Evolutionary conservation across 495 filamentous ascomycete species (phyloP).

Genomic region (Polyplosphaeria fusca): DNA sequence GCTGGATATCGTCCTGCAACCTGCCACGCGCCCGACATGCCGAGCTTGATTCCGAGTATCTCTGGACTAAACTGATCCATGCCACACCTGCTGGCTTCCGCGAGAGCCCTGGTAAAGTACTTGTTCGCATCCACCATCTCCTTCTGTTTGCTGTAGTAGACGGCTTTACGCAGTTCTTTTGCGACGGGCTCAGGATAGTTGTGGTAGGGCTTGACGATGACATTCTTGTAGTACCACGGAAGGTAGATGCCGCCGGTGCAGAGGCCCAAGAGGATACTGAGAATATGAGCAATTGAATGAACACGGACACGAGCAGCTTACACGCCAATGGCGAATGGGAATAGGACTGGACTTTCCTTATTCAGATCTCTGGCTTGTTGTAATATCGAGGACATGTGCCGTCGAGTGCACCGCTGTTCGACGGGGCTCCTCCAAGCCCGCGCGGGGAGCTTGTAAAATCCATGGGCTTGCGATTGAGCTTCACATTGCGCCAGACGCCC

Average conservation of each 20-base stretch:
- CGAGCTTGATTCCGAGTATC: conserved; percentile 81
- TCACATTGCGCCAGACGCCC: conserved; percentile 18
- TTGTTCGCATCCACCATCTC: conserved; percentile 72
- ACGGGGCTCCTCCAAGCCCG: conserved; percentile 20
- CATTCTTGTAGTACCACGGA: conserved; percentile 63
- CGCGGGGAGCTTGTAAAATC: conserved; percentile 19
- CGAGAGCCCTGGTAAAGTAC: conserved; percentile 75
- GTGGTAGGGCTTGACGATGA: conserved; percentile 62
- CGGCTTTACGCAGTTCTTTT: conserved; percentile 72
- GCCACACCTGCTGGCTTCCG: conserved; percentile 62
- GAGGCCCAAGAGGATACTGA: conserved; percentile 47
- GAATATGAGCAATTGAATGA: not conserved
- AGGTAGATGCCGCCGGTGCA: conserved; percentile 51
- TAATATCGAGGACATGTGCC: conserved; percentile 11
- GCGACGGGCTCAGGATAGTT: conserved; percentile 79
- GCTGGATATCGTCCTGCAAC: conserved; percentile 61
- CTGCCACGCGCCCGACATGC: conserved; percentile 74
- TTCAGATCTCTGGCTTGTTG: conserved; percentile 17
- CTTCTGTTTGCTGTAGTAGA: conserved; percentile 75
- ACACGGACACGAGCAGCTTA: conserved; percentile 5
- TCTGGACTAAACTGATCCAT: conserved; percentile 89
- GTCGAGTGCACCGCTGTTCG: conserved; percentile 10
- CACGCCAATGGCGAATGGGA: conserved; percentile 36
- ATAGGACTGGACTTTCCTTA: conserved; percentile 29
- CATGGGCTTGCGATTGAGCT: conserved; percentile 13